Evolutionary conservation across 139 green algal genomes (phyloP).

Genomic region (Coelastrella sp.): DNA sequence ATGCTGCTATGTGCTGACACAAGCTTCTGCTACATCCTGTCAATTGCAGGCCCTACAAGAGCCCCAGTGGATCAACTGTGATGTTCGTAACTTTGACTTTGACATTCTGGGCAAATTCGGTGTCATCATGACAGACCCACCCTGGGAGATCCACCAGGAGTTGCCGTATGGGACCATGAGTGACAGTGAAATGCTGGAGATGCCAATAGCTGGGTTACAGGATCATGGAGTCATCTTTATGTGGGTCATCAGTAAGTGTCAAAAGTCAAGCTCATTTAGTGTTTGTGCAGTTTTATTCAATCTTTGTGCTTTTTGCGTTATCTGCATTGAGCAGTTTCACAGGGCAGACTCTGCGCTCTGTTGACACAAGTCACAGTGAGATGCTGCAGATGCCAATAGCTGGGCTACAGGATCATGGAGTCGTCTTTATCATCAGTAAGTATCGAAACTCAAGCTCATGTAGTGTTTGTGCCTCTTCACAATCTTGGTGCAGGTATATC

Average conservation of each 20-base stretch:
- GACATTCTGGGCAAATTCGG: constrained; percentile 86
- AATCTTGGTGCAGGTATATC: neutral
- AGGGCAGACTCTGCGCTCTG: too few species aligned
- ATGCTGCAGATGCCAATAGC: constrained; percentile 81
- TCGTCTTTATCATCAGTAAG: constrained; percentile 89
- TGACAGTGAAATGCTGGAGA: constrained; percentile 86
- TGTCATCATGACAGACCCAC: constrained; percentile 92
- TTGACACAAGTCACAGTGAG: too few species aligned
- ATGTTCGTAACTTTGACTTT: constrained; percentile 88
- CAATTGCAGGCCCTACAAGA: constrained; percentile 64
- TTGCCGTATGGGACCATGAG: constrained; percentile 92
- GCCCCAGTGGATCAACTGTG: constrained; percentile 88
- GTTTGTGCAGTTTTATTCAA: too few species aligned
- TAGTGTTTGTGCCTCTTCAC: neutral
- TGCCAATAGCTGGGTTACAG: constrained; percentile 78
- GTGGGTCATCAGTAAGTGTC: constrained; percentile 82
- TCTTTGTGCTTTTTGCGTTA: neutral
- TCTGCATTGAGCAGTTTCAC: too few species aligned
- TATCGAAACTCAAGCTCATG: neutral
- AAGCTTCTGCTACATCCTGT: neutral
- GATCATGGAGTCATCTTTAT: constrained; percentile 92
- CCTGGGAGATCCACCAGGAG: constrained; percentile 91
- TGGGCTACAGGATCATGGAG: constrained; percentile 82
- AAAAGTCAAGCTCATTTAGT: too few species aligned
- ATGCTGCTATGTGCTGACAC: too few species aligned